Conservation (phyloP, 2,329 filamentous ascomycete genomes). For the Penicillium sp. region DNA sequence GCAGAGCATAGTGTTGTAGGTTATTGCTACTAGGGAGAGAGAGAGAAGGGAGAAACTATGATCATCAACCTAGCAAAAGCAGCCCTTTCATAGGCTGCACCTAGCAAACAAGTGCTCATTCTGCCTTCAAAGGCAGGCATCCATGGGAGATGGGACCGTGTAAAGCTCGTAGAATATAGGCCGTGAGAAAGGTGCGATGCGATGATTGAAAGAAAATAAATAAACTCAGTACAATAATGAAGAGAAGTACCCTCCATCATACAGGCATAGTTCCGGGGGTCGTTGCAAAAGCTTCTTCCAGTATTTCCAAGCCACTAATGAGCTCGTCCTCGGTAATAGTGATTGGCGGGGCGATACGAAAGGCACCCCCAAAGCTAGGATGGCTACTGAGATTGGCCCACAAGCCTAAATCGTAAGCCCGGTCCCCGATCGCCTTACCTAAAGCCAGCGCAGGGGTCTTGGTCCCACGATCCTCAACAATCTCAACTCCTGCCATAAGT, state of each 20-base stretch:
- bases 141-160: no score
- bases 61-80: no score
- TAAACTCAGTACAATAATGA: background rate
- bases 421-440: constrained; percentile 47
- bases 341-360: constrained; percentile 60
- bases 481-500: constrained; percentile 58
- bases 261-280: background rate
- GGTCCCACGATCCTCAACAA: constrained; percentile 50
- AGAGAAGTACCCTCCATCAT: background rate
- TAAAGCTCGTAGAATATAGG: no score
- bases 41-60: no score
- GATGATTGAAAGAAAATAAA: background rate
- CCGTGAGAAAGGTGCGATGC: no score
- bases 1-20: no score
- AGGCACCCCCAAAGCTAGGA: constrained; percentile 55
- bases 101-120: no score
- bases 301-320: constrained; percentile 51
- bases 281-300: constrained; percentile 54
- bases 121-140: no score
- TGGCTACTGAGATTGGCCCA: constrained; percentile 58
- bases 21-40: no score
- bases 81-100: no score
- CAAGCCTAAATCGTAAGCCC: constrained; percentile 52
- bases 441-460: constrained; percentile 50
- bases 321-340: constrained; percentile 54